Conservation (phyloP, 331 rosid species). For the Phaseolus coccineus region DNA sequence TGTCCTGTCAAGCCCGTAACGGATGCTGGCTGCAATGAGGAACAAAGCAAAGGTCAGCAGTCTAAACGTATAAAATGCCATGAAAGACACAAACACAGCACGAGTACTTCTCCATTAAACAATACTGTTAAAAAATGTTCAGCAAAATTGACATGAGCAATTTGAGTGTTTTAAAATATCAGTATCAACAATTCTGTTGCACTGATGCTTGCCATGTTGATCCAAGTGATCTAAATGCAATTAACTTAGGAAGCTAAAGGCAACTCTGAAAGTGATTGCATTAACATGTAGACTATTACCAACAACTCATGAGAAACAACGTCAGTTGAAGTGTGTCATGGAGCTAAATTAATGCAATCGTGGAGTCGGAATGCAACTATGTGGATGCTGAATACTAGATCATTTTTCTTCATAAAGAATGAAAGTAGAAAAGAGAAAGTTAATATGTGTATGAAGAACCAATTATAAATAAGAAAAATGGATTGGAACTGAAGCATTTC, state of each 20-base stretch:
- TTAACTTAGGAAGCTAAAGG: not conserved
- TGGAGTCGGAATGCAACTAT: too few species aligned
- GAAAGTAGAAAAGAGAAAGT: not conserved
- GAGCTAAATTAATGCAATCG: not conserved
- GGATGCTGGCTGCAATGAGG: constrained; percentile 54
- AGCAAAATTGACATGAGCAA: not conserved
- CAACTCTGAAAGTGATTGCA: not conserved
- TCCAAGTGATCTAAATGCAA: not conserved
- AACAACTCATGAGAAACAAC: not conserved
- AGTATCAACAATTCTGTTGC: constrained; percentile 1
- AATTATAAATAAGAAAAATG: not conserved
- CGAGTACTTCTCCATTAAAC: constrained; percentile 1
- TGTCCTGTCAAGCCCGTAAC: constrained; percentile 46
- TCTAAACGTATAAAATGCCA: not conserved
- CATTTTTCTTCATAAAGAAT: not conserved
- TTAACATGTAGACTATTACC: not conserved
- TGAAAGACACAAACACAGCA: not conserved
- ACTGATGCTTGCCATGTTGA: too few species aligned
- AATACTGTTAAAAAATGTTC: constrained; percentile 18
- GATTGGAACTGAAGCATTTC: not conserved
- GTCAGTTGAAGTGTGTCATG: not conserved
- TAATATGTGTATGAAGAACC: not conserved
- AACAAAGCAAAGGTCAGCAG: constrained; percentile 23
- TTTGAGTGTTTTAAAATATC: not conserved
- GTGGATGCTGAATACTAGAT: not conserved